Evolutionary conservation across 176 grass and related monocot species (phyloP), one percentile per base, ranked within the genome.

Genomic region (Bonia amplexicaulis): DNA sequence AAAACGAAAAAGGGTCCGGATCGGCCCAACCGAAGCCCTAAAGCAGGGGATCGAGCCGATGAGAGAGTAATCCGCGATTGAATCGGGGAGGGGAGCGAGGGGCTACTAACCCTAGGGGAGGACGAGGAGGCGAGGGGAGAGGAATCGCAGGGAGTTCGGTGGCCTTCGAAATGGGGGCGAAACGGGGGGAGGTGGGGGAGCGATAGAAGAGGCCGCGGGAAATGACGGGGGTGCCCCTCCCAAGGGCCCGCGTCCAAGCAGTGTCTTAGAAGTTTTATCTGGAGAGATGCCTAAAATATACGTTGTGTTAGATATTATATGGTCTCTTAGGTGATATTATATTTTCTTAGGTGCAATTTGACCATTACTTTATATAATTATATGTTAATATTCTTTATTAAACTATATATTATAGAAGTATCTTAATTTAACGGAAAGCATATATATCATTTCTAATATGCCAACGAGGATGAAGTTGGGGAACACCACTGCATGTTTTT

Each of bases 111-210:
- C 80, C 77, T 85, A 89, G 71, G 78, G 77, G 66, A 59, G 41
- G 53, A 79, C 84, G 60, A 78, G 65, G 84, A 86, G 79, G 79
- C 73, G 79, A 84, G 74, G 84, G 89, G 80, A 84, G 89, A 82
- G 84, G 86, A 88, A 88, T 79, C 92, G 84, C 89, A 64, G 48
- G 63, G 37, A 88, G 53, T 69, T 91, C 92, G 87, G 67, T 90
- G 85, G 85, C 74, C 84, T 82, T 84, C 57, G 88, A 83, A 90
- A 74, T 61, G 77, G 86, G 85, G 87, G 73, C 77, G 73, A 73
- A 68, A 64, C 67, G 78, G 77, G 70, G 81, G 82, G 69, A 79
- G 37, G 67, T 80, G 48, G 76, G 75, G 52, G 75, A 85, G 64
- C 85, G 49, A 87, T 67, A 91, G 78, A 69, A 22, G 54, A 17